Conservation (phyloP, 805 yeast species). For the Saccharomycopsis schoenii region DNA sequence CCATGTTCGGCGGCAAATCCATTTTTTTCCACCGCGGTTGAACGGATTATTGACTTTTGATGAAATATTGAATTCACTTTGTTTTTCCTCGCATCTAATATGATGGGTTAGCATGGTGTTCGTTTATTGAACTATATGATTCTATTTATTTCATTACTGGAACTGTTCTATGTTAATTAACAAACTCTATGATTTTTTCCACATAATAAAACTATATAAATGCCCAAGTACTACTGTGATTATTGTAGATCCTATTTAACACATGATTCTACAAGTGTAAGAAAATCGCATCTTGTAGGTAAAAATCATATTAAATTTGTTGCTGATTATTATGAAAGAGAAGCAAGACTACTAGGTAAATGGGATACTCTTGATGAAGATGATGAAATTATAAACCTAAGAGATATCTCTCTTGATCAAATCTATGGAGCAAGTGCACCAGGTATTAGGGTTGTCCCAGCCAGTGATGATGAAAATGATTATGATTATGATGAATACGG, state of each 20-base stretch:
- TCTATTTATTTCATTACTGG: too few species aligned
- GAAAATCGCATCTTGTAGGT: constrained; percentile 72
- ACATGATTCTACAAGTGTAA: constrained; percentile 80
- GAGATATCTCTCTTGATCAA: constrained; percentile 19
- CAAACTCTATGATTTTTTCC: too few species aligned
- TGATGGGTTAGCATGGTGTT: too few species aligned
- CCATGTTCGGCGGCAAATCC: too few species aligned
- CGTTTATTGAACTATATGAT: too few species aligned
- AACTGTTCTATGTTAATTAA: too few species aligned
- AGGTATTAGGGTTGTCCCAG: background rate
- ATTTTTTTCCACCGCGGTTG: too few species aligned
- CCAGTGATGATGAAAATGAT: background rate
- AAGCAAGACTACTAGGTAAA: constrained; percentile 19
- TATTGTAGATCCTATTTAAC: constrained; percentile 77
- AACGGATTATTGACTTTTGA: too few species aligned
- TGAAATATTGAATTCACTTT: too few species aligned
- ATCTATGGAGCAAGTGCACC: constrained; percentile 1
- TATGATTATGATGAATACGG: background rate
- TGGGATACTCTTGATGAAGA: constrained; percentile 26
- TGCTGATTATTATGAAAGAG: constrained; percentile 60
- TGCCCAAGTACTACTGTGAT: constrained; percentile 75
- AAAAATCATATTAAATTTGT: constrained; percentile 63
- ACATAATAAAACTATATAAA: constrained; percentile 18
- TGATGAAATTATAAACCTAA: constrained; percentile 29
- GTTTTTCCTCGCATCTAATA: too few species aligned